Evolutionary conservation across 805 yeast genomes (phyloP).

Genomic region (Tetrapisispora fleetii): DNA sequence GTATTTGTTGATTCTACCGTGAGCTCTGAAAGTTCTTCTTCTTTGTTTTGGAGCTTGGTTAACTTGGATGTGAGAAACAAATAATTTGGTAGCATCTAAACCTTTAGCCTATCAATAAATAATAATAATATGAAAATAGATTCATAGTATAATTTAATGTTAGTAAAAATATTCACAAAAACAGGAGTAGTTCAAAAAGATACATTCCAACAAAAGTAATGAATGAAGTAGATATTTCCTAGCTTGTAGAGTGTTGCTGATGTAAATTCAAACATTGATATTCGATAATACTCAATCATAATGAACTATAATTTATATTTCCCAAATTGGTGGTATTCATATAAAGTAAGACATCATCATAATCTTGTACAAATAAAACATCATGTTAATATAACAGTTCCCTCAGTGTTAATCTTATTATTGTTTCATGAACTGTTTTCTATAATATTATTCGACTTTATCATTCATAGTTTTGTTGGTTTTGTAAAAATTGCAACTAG

Average conservation of each 20-base stretch:
- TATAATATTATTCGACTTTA: neutral
- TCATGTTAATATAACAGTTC: no score
- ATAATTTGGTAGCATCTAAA: constrained; percentile 87
- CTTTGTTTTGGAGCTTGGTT: constrained; percentile 99
- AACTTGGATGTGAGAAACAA: constrained; percentile 97
- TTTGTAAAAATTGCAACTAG: neutral
- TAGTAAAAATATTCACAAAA: neutral
- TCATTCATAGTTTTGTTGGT: neutral
- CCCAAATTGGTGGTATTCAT: no score
- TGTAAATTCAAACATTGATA: no score
- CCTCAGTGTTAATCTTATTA: no score
- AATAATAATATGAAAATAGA: neutral
- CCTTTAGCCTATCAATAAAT: constrained; percentile 62
- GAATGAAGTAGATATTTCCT: no score
- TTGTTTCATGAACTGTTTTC: no score
- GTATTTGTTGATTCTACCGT: constrained; percentile 99
- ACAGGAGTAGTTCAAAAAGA: neutral
- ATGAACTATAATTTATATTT: no score
- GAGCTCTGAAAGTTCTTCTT: constrained; percentile 99
- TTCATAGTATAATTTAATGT: neutral
- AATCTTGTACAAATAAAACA: no score
- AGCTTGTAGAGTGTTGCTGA: no score
- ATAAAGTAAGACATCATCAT: no score
- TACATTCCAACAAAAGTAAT: neutral
- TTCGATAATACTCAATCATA: no score